Percentiles rank a stretch among this genome's conserved stretches.
phyloP scores from a whole-genome alignment of 768 basidiomycete genomes.

The Russula dissimulans region DNA sequence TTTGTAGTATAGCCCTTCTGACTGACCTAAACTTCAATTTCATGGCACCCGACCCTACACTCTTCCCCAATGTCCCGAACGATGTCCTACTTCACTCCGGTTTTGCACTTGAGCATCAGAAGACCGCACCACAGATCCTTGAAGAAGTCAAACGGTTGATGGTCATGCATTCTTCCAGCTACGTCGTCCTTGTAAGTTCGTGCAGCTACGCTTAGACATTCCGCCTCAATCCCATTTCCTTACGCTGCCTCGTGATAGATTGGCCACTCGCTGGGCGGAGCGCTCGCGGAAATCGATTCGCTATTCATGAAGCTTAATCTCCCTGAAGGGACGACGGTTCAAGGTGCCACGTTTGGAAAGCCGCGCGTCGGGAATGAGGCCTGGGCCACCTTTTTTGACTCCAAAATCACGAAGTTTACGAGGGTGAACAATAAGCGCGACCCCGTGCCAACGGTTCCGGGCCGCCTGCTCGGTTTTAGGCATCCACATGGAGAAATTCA shows the following conservation, averaged over 20 bases:
- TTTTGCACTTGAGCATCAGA: neutral
- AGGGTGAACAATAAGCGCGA: neutral
- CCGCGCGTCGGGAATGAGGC: neutral
- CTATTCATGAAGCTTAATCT: neutral
- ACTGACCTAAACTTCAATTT: conserved; percentile 4
- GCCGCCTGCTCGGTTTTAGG: neutral
- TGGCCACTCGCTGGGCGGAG: neutral
- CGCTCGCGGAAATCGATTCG: neutral
- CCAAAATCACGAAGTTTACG: neutral
- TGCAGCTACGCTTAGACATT: neutral
- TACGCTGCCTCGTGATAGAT: neutral
- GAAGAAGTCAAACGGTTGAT: neutral
- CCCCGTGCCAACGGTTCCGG: neutral
- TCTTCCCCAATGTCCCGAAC: conserved; percentile 4
- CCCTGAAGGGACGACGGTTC: neutral
- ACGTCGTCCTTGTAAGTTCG: neutral
- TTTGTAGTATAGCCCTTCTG: conserved; percentile 7
- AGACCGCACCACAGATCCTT: neutral
- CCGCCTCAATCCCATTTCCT: too few relatives aligned
- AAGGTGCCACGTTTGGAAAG: neutral
- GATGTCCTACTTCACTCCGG: neutral
- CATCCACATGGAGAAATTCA: neutral
- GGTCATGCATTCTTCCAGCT: neutral
- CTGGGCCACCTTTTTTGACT: neutral
- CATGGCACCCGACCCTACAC: conserved; percentile 1